phyloP scores from a whole-genome alignment of 140 eudicot species.

The Bidens hawaiensis region DNA sequence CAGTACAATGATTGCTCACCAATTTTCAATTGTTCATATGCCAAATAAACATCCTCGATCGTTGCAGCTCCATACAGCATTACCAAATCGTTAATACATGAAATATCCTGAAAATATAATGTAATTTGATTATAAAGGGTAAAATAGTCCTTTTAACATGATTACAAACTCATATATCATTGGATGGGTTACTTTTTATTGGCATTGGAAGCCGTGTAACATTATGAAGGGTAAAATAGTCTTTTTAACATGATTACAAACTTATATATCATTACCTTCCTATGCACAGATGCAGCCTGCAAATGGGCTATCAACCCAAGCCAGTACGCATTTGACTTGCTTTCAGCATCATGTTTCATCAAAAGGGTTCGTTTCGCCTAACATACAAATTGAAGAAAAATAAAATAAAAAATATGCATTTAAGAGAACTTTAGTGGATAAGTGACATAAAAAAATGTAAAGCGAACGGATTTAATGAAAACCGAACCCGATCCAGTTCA shows the following conservation, averaged over 20 bases:
- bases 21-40: conserved; percentile 78
- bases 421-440: not conserved
- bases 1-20: conserved; percentile 73
- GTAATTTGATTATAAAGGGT: not conserved
- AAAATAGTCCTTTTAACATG: not conserved
- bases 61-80: conserved; percentile 76
- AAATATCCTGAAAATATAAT: conserved; percentile 69
- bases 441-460: not conserved
- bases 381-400: conserved; percentile 4
- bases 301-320: conserved; percentile 90
- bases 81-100: conserved; percentile 78
- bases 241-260: not conserved
- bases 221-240: not conserved
- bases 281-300: conserved; percentile 88
- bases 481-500: conserved; percentile 85
- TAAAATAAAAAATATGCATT: not conserved
- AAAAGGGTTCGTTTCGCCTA: conserved; percentile 87
- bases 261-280: conserved; percentile 47
- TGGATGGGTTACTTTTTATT: too few species aligned
- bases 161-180: not conserved
- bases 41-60: conserved; percentile 64
- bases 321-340: conserved; percentile 95
- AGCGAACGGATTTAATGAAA: not conserved
- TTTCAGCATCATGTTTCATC: conserved; percentile 98
- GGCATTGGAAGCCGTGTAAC: too few species aligned